A percentile compares a stretch with the other conserved stretches of the same genome.
These are phyloP conservation scores for Phoma herbarum DNA, from an alignment of 2,329 filamentous ascomycete species.

Conservation along the genomic window DNA sequence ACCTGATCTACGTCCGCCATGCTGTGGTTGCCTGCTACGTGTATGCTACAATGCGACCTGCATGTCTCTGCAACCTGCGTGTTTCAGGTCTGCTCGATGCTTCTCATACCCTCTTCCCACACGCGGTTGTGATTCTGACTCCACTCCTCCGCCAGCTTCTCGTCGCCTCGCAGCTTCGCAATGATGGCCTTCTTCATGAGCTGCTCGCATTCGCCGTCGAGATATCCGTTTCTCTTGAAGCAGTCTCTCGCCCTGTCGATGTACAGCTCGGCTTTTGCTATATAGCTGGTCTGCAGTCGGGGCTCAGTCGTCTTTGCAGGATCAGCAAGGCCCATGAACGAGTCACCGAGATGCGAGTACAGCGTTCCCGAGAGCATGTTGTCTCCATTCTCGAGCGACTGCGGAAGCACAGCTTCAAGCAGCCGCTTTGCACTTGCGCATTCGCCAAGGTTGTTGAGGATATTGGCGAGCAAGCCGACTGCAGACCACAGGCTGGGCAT, in stretches of 20 bases:
- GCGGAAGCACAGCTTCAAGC: constrained; percentile 74
- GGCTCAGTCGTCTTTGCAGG: constrained; percentile 34
- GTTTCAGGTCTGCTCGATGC: constrained; percentile 19
- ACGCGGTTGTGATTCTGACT: constrained; percentile 48
- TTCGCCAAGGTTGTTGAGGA: constrained; percentile 75
- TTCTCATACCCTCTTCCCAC: constrained; percentile 43
- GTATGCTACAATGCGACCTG: neutral
- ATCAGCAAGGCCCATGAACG: constrained; percentile 80
- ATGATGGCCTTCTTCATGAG: constrained; percentile 83
- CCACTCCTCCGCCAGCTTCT: constrained; percentile 49
- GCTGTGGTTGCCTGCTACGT: constrained; percentile 9
- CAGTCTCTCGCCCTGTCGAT: constrained; percentile 49
- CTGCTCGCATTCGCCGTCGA: constrained; percentile 77
- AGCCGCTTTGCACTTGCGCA: constrained; percentile 73
- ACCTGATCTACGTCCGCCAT: constrained; percentile 14
- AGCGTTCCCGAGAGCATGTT: constrained; percentile 69
- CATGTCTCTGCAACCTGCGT: neutral
- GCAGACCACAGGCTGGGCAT: constrained; percentile 77
- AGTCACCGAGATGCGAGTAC: constrained; percentile 77
- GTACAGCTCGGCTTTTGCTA: constrained; percentile 47
- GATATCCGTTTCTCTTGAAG: constrained; percentile 73
- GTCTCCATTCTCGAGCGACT: constrained; percentile 74
- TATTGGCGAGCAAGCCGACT: constrained; percentile 70
- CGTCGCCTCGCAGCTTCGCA: constrained; percentile 68
- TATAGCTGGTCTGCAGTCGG: constrained; percentile 30